A percentile compares a stretch with the other conserved stretches of the same genome.
Conservation (phyloP, 139 green algal genomes). For the Chlamydomonas sphaeroides region DNA sequence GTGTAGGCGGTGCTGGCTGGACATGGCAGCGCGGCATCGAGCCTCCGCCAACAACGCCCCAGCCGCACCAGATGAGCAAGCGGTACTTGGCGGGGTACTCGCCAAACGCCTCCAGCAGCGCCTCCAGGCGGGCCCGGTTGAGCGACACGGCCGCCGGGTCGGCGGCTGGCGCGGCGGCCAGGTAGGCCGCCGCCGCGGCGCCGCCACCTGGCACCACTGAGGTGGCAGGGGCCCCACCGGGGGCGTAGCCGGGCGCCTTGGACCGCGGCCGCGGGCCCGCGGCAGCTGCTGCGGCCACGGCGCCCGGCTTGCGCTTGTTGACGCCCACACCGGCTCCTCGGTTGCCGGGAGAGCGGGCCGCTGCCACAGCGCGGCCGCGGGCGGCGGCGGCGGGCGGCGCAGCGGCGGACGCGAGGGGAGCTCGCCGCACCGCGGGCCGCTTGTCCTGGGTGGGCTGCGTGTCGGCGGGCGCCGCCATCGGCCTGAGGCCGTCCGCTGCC, state of each 20-base stretch:
- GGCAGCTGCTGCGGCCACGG: background rate
- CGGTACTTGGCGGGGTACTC: constrained; percentile 76
- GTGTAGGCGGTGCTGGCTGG: background rate
- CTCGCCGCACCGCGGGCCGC: too few relatives aligned
- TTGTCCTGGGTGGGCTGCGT: background rate
- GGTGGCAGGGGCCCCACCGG: background rate
- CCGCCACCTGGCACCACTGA: background rate
- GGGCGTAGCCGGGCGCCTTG: too few relatives aligned
- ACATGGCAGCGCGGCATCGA: background rate
- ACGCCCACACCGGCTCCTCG: too few relatives aligned
- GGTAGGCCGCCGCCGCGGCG: background rate
- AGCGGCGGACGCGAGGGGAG: too few relatives aligned
- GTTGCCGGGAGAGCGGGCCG: too few relatives aligned
- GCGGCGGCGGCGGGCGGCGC: too few relatives aligned
- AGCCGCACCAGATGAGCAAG: constrained; percentile 65
- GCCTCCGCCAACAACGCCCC: background rate
- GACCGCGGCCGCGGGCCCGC: too few relatives aligned
- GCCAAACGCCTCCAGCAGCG: constrained; percentile 67
- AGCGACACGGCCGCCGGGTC: constrained; percentile 29
- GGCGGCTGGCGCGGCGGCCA: background rate
- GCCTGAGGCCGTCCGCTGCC: too few relatives aligned
- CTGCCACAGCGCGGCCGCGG: too few relatives aligned
- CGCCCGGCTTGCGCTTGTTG: background rate
- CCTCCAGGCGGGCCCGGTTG: constrained; percentile 54
- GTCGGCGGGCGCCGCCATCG: too few relatives aligned